Evolutionary conservation across 2,329 filamentous ascomycete genomes (phyloP).

Genomic region (Paracamarosporium sp.): DNA sequence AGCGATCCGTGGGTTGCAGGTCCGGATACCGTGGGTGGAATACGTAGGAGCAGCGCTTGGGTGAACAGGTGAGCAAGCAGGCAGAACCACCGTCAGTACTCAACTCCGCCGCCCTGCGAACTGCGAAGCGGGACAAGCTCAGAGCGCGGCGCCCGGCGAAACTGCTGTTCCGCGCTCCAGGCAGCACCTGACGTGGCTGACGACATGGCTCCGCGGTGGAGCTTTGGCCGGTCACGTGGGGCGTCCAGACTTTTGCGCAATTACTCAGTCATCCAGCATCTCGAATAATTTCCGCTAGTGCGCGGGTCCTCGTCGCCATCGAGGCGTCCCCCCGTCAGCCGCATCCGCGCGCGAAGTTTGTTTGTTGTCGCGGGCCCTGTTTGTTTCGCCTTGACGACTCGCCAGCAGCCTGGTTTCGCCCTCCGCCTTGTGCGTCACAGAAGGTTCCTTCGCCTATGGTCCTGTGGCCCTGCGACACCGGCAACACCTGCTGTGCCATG

Average conservation of each 20-base stretch:
- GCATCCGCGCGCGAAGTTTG: constrained; percentile 14
- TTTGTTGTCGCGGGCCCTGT: constrained; percentile 12
- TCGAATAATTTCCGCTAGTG: constrained; percentile 5
- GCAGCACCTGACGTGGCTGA: not conserved
- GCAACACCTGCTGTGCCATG: constrained; percentile 24
- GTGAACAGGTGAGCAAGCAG: constrained; percentile 25
- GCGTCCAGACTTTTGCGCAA: not conserved
- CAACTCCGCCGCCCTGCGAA: not conserved
- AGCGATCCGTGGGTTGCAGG: constrained; percentile 10
- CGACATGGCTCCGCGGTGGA: not conserved
- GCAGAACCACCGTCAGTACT: constrained; percentile 19
- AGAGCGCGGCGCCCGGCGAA: too few relatives aligned
- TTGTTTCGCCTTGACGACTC: constrained; percentile 29
- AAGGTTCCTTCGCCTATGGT: constrained; percentile 22
- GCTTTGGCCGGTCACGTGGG: too few relatives aligned
- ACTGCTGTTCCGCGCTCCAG: not conserved
- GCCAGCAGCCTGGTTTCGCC: constrained; percentile 31
- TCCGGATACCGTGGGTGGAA: not conserved
- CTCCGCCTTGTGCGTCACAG: constrained; percentile 13
- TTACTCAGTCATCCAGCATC: too few relatives aligned
- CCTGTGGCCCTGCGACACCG: constrained; percentile 4
- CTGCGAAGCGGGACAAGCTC: constrained; percentile 7
- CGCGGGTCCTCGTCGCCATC: not conserved
- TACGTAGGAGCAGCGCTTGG: constrained; percentile 9
- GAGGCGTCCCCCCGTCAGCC: constrained; percentile 17